Base-by-base conservation (phyloP, 192 early-diverging fungal genomes). In the Coemansia sp. region DNA sequence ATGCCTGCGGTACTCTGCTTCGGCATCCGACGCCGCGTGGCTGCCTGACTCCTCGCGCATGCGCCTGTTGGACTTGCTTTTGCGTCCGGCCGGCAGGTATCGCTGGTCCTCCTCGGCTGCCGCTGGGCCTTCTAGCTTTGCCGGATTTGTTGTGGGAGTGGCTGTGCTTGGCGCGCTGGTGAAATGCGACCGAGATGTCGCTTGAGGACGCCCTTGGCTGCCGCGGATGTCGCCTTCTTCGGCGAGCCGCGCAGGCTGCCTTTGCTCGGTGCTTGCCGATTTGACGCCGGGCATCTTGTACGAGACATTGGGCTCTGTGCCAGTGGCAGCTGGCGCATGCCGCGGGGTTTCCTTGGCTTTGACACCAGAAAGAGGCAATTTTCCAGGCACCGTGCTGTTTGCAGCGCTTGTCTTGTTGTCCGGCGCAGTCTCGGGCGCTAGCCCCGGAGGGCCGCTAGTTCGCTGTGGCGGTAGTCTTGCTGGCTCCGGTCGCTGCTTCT, bases 81-180 rank as follows among this genome's bases (percentile, higher is more conserved):
- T 30, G 61, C 63, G 22, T 2, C 39, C 39, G 14, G 16, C 35
- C 7, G 51, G 19, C 25, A 19, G 20, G 4, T 49, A 45, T 22
- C 30, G 55, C 19, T 48, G 57, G 11, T 46, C 18, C 3, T 25
- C 29, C 18, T 29, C 28, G 52, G 28, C 28, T 27, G 24, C 25
- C 32, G 35, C 35, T 55, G 62, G 34, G 62, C 27, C 1, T 50
- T 6, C 22, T 50, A 16, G 46, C 46, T n/a, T 61, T 49, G 4
- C 11, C 16, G 25, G 47, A 5, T 39, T 7, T 16, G 50, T 42
- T 10, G 56, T 32, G 39, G 52, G 58, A 27, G 48, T 23, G 16
- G 49, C 63, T 6, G 58, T 71, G 55, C 23, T 57, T 8, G 60
- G 60, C 2, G 60, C 60, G 55, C 64, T 72, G 18, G 49, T 30